Conservation (phyloP, 2,329 filamentous ascomycete species). For the Fusarium nisikadoi region DNA sequence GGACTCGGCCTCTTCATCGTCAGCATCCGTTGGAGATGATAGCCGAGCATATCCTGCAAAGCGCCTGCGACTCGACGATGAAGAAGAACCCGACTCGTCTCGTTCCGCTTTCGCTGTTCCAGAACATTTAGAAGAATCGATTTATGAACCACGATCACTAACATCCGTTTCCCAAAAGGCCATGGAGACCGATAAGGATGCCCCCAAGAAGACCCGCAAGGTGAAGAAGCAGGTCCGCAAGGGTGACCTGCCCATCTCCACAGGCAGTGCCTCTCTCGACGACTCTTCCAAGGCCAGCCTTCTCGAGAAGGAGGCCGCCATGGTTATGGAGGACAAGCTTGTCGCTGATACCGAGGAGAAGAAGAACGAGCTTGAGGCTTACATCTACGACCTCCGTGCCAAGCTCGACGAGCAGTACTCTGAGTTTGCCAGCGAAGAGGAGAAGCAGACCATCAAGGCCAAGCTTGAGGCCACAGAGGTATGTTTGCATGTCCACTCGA, state of each 20-base stretch:
- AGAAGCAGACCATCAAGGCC: slow-evolving; percentile 86
- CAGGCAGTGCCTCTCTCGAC: slow-evolving; percentile 85
- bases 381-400: slow-evolving; percentile 95
- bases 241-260: slow-evolving; percentile 89
- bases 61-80: slow-evolving; percentile 33
- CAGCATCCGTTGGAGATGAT: slow-evolving; percentile 30
- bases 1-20: slow-evolving; percentile 17
- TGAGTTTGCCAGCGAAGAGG: slow-evolving; percentile 88
- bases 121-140: slow-evolving; percentile 5
- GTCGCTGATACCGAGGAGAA: slow-evolving; percentile 98
- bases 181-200: slow-evolving; percentile 85
- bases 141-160: slow-evolving; percentile 37
- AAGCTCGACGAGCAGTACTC: slow-evolving; percentile 94
- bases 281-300: slow-evolving; percentile 71
- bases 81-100: background rate
- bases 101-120: slow-evolving; percentile 2
- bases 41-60: slow-evolving; percentile 25
- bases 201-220: slow-evolving; percentile 89
- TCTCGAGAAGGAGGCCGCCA: slow-evolving; percentile 84
- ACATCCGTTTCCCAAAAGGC: slow-evolving; percentile 62
- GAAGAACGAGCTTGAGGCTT: slow-evolving; percentile 99
- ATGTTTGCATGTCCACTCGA: slow-evolving; percentile 52
- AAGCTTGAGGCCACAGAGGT: slow-evolving; percentile 91
- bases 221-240: slow-evolving; percentile 99
- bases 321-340: slow-evolving; percentile 99